A percentile compares a stretch with the other conserved stretches of the same genome.
These are phyloP conservation scores for Fonsecaea multimorphosa DNA, from an alignment of 2,329 filamentous ascomycete genomes.

Conservation along the genomic window DNA sequence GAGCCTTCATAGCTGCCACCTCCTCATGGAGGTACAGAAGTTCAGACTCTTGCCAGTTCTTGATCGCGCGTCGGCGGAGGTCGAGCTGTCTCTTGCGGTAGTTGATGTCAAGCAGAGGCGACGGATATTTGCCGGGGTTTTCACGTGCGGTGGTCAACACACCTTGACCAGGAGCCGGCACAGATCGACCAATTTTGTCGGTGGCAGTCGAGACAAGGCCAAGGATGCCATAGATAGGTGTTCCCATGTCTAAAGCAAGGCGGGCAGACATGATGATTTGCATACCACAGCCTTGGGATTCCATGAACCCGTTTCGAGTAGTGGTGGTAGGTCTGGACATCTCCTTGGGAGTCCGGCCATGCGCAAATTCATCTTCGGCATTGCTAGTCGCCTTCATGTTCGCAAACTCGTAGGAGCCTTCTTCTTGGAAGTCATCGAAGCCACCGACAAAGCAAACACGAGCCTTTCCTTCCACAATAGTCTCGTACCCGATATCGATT, in stretches of 20 bases:
- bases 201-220: constrained; percentile 94
- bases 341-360: constrained; percentile 91
- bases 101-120: constrained; percentile 94
- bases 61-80: constrained; percentile 90
- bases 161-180: constrained; percentile 95
- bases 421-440: constrained; percentile 98
- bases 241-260: constrained; percentile 96
- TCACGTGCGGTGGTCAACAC: constrained; percentile 95
- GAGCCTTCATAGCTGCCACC: constrained; percentile 84
- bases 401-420: constrained; percentile 98
- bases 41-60: constrained; percentile 95
- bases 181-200: constrained; percentile 98
- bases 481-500: constrained; percentile 96
- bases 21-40: constrained; percentile 92
- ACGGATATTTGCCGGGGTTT: constrained; percentile 88
- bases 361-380: constrained; percentile 91
- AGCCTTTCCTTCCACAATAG: constrained; percentile 97
- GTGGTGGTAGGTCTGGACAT: constrained; percentile 99
- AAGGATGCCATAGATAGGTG: constrained; percentile 94
- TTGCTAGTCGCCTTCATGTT: constrained; percentile 99
- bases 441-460: constrained; percentile 97
- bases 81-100: constrained; percentile 96
- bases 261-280: constrained; percentile 98
- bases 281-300: constrained; percentile 97
- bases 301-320: constrained; percentile 98